Conservation (phyloP, 495 filamentous ascomycete genomes). For the Tuber calosporum region DNA sequence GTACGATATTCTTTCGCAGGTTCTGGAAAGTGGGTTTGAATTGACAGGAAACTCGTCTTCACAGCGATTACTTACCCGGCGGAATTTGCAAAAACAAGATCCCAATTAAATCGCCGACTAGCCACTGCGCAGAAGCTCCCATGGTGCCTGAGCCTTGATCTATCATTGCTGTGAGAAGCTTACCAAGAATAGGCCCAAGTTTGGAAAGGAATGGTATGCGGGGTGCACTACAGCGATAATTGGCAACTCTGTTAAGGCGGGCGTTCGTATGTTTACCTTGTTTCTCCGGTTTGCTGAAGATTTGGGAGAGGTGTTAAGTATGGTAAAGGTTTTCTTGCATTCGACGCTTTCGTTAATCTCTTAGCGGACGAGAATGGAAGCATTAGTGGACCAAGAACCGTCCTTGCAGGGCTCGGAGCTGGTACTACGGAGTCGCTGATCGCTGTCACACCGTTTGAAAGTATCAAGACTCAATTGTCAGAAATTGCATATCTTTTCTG, state of each 20-base stretch:
- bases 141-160: conserved; percentile 48
- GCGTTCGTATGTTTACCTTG: conserved; percentile 63
- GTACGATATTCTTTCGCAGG: conserved; percentile 45
- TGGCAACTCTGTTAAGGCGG: conserved; percentile 91
- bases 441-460: conserved; percentile 94
- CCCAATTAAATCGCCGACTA: conserved; percentile 83
- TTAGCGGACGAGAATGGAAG: conserved; percentile 81
- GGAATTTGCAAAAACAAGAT: conserved; percentile 94
- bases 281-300: neutral
- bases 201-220: conserved; percentile 92
- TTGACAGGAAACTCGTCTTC: conserved; percentile 3
- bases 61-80: conserved; percentile 96
- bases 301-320: neutral
- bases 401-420: conserved; percentile 89
- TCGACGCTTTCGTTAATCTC: conserved; percentile 80
- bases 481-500: conserved; percentile 21
- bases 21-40: conserved; percentile 4
- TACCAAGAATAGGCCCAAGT: conserved; percentile 55
- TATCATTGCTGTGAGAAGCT: neutral
- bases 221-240: conserved; percentile 96
- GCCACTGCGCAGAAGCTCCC: conserved; percentile 77
- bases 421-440: conserved; percentile 88
- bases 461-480: conserved; percentile 89
- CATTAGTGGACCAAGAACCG: conserved; percentile 80
- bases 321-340: conserved; percentile 76